A percentile compares a stretch with the other conserved stretches of the same genome.
These are phyloP conservation scores for Rheum nobile DNA, from an alignment of 148 eudicot species.

Conservation along the genomic window DNA sequence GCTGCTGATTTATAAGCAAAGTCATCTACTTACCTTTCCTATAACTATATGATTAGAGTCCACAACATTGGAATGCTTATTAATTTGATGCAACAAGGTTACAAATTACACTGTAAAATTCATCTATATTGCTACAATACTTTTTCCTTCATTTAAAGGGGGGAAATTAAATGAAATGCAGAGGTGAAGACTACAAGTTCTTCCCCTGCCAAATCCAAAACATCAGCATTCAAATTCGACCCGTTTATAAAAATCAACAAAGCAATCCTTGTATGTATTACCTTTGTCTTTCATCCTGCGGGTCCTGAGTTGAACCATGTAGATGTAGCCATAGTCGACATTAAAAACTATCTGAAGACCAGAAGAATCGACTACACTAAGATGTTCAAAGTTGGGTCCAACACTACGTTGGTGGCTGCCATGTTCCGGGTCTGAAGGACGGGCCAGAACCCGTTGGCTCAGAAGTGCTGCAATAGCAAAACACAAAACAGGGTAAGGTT, in stretches of 20 bases:
- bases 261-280: background rate
- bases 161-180: background rate
- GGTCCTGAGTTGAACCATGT: background rate
- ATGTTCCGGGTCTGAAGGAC: conserved; percentile 80
- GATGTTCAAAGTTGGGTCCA: background rate
- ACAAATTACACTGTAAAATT: background rate
- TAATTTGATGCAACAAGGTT: background rate
- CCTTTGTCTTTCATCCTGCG: background rate
- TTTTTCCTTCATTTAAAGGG: too few species aligned
- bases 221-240: background rate
- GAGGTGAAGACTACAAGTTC: background rate
- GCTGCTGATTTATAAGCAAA: too few species aligned
- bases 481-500: background rate
- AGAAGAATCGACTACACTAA: background rate
- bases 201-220: background rate
- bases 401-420: conserved; percentile 85
- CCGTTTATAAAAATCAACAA: background rate
- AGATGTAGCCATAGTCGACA: background rate
- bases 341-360: background rate
- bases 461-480: conserved; percentile 45
- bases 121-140: background rate
- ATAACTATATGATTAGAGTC: too few species aligned
- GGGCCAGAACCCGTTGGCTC: conserved; percentile 86
- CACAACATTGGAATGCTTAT: background rate
- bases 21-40: too few species aligned